Evolutionary conservation across 2,329 filamentous ascomycete species (phyloP), one percentile per base, ranked within the genome.

Genomic region (Colletotrichum musicola): DNA sequence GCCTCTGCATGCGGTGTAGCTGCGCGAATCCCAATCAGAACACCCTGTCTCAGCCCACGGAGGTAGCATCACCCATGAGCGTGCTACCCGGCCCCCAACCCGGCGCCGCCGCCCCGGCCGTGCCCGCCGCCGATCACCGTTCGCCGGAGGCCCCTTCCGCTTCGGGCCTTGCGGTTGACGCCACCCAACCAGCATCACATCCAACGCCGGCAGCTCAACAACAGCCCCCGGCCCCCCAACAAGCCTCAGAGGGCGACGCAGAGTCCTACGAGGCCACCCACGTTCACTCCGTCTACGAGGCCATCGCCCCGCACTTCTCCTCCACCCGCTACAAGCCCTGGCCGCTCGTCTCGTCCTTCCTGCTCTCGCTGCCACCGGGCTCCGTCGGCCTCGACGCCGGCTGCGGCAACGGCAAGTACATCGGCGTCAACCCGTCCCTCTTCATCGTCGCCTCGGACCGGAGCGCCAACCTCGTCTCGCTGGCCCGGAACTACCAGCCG

Each of bases 351-450:
- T 89, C 94, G 71, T 84, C 84, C 42, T 98, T 98, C 78, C 87
- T 98, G 42, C 82, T 84, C 57, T 82, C 83, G 38, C 87, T 92
- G 55, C 77, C 85, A 0, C 81, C 89, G 13, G 95, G 95, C 27
- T 88, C 93, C 57, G 81, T 98, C 64, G 96, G 96, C 10, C 85
- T 97, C 38, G 96, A 99, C 80, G 86, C 98, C 64, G 96, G 96
- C 69, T 98, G 96, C 81, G 96, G 96, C 68, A 99, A 99, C 82
- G 96, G 96, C 73, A 98, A 98, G 84, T 98, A 98, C 79, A 84
- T 98, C 69, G 84, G 87, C 69, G 92, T 97, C 65, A 97, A 97
- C 80, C 86, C 85, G 22, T 81, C 88, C 74, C 82, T 97, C 56
- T 94, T 93, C 81, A 91, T 98, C 62, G 78, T 98, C 68, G 95